Evolutionary conservation across 169 alveolate species (phyloP).

Genomic region (Plasmodium blacklocki): DNA sequence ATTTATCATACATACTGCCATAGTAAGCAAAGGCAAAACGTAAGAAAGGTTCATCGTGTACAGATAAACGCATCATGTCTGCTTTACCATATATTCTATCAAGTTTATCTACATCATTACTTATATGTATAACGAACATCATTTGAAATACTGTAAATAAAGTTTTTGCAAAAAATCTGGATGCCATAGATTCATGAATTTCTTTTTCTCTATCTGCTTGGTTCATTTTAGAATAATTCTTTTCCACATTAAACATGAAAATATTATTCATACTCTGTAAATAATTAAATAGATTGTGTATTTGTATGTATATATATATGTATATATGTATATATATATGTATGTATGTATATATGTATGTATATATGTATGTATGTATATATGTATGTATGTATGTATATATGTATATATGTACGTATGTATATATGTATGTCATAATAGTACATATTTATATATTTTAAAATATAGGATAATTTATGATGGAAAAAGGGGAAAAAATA

Average conservation of each 20-base stretch:
- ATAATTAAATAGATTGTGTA: neutral
- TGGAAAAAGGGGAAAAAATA: neutral
- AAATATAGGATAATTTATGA: too few relatives aligned
- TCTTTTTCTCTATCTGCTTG: constrained; percentile 24
- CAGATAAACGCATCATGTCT: constrained; percentile 22
- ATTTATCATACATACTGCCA: constrained; percentile 38
- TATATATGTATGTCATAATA: neutral
- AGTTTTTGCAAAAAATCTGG: constrained; percentile 57
- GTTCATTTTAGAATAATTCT: constrained; percentile 20
- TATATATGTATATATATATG: too few relatives aligned
- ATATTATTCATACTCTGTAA: constrained; percentile 64
- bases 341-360: too few relatives aligned
- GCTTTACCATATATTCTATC: constrained; percentile 44
- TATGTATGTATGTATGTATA: too few relatives aligned
- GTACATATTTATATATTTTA: neutral
- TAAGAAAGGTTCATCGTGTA: constrained; percentile 54
- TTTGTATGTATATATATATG: neutral
- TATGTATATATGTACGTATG: neutral
- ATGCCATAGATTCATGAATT: constrained; percentile 53
- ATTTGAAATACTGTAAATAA: constrained; percentile 50
- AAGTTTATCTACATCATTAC: constrained; percentile 36
- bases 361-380: too few relatives aligned
- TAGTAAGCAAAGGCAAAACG: constrained; percentile 29
- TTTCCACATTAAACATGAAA: constrained; percentile 39
- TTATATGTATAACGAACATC: constrained; percentile 39